phyloP scores from a whole-genome alignment of 2,329 filamentous ascomycete species.

The Tolypocladium cylindrosporum region DNA sequence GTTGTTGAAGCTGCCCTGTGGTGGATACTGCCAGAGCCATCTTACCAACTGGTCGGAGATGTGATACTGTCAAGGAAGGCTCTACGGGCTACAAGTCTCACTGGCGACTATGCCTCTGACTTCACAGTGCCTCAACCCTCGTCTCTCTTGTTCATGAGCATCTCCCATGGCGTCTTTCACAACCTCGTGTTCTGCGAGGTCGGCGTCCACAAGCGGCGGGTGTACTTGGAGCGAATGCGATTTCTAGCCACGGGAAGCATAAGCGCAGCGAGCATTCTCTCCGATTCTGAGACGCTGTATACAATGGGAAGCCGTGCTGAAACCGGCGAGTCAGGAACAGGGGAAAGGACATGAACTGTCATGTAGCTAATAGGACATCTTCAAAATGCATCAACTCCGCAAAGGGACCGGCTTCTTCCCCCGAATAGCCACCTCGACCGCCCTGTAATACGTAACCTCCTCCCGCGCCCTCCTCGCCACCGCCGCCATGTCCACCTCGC shows the following conservation, averaged over 20 bases:
- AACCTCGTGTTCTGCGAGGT: slow-evolving; percentile 11
- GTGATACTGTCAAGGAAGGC: background rate
- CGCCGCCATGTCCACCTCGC: slow-evolving; percentile 3
- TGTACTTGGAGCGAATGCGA: slow-evolving; percentile 8
- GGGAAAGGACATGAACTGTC: background rate
- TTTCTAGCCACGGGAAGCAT: background rate
- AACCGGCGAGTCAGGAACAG: background rate
- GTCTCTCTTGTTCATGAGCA: background rate
- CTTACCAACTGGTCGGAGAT: background rate
- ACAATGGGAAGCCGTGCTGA: background rate
- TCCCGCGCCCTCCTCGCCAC: slow-evolving; percentile 4
- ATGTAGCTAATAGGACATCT: background rate
- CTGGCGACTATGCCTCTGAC: background rate
- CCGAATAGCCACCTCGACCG: slow-evolving; percentile 8
- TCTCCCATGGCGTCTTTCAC: background rate
- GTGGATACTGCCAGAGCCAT: slow-evolving; percentile 1
- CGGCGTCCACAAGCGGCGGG: slow-evolving; percentile 9
- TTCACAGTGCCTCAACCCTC: background rate
- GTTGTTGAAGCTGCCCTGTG: background rate
- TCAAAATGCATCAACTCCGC: background rate
- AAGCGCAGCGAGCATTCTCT: background rate
- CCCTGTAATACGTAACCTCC: slow-evolving; percentile 8
- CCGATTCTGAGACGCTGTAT: background rate
- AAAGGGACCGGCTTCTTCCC: slow-evolving; percentile 2
- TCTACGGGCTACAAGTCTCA: background rate